Evolutionary conservation across 192 early-diverging fungal genomes (phyloP), one percentile per base, ranked within the genome.

Genomic region (Linnemannia exigua): DNA sequence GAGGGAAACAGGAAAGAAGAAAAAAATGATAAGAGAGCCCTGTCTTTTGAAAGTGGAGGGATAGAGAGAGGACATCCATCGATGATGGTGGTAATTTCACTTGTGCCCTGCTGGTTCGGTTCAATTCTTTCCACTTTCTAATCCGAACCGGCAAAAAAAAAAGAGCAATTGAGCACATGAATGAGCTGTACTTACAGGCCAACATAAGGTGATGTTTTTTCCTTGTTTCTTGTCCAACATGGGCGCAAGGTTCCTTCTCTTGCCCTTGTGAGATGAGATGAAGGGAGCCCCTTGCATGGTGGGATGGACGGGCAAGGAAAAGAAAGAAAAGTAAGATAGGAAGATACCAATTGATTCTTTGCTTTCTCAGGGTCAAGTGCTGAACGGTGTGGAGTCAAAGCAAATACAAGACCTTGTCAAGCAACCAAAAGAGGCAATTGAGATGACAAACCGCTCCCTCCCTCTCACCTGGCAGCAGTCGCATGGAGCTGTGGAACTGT

Each of bases 321-420:
- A 25, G 7, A 20, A 54, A 9, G 11, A n/a, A n/a, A n/a, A n/a
- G n/a, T n/a, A n/a, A n/a, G n/a, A n/a, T n/a, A n/a, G n/a, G n/a
- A n/a, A n/a, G n/a, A n/a, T n/a, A 44, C 41, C 41, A 44, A 9
- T 44, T 9, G 41, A 6, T 9, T 44, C 3, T 44, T 3, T 33
- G 25, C 1, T 63, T 63, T 63, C 22, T 14, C 28, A 63, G 28
- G 28, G 58, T 14, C 25, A 63, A 14, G n/a, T n/a, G 9, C 28
- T n/a, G 54, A 61, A n/a, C 19, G 37, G 67, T 70, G 68, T 70
- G 68, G 68, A 70, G 68, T 41, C 35, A 41, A 70, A 37, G 67
- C 28, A 16, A 22, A 36, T 2, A 22, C 20, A 41, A 41, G 37
- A 22, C n/a, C n/a, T n/a, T n/a, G 37, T 35, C 68, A 20, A 1